These are phyloP conservation scores for Fusarium luffae DNA, from an alignment of 2,329 filamentous ascomycete species.

Conservation along the genomic window DNA sequence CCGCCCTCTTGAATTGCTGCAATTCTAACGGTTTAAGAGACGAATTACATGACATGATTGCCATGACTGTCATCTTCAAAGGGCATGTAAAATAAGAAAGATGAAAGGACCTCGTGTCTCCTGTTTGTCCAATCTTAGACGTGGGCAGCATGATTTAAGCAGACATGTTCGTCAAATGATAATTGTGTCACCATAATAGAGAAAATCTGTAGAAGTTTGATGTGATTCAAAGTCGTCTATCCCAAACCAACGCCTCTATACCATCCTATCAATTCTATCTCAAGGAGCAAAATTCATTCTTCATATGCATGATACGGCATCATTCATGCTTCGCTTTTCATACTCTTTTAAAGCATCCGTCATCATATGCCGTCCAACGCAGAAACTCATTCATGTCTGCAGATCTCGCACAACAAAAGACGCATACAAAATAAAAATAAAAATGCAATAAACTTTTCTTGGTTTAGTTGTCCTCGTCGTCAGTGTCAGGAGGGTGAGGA, in stretches of 20 bases:
- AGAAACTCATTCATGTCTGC: slow-evolving; percentile 21
- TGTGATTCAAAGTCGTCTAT: slow-evolving; percentile 42
- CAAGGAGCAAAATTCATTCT: slow-evolving; percentile 29
- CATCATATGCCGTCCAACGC: slow-evolving; percentile 17
- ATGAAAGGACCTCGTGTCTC: neutral
- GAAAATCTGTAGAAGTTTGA: slow-evolving; percentile 23
- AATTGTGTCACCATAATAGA: neutral
- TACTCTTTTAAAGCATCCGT: slow-evolving; percentile 20
- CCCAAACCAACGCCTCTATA: slow-evolving; percentile 45
- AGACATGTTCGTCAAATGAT: neutral
- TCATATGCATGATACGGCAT: slow-evolving; percentile 27
- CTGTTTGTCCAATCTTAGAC: neutral
- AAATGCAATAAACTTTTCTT: slow-evolving; percentile 24
- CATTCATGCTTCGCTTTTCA: slow-evolving; percentile 10
- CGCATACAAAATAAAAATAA: slow-evolving; percentile 3
- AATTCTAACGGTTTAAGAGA: neutral
- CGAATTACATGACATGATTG: neutral
- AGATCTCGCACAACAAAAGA: slow-evolving; percentile 13
- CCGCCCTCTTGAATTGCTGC: neutral
- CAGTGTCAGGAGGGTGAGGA: slow-evolving; percentile 79
- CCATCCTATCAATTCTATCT: slow-evolving; percentile 37
- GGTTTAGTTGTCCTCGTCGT: slow-evolving; percentile 71
- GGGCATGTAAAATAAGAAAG: neutral
- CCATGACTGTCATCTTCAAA: neutral
- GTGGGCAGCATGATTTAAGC: neutral